Conservation (phyloP, 2,329 filamentous ascomycete species). For the Fusarium penzigii region DNA sequence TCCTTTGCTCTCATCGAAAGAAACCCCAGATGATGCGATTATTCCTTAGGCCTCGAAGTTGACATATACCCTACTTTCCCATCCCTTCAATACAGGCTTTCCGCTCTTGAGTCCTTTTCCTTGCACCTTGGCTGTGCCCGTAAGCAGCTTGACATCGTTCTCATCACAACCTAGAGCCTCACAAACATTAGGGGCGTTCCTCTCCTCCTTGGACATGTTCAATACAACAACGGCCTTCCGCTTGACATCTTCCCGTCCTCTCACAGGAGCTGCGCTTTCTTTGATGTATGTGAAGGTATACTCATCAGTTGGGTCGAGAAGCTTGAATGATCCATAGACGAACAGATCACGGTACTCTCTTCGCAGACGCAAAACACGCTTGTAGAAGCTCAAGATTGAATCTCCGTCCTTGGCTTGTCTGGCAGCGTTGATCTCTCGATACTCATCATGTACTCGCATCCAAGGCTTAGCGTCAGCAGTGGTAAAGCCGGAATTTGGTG, state of each 20-base stretch:
- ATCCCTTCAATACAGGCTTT: conserved; percentile 3
- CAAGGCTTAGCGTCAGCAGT: conserved; percentile 50
- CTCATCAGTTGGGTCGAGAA: conserved; percentile 52
- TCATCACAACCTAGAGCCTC: conserved; percentile 19
- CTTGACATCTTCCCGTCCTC: conserved; percentile 15
- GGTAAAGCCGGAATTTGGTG: conserved; percentile 63
- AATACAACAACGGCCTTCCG: conserved; percentile 42
- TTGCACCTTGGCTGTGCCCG: conserved; percentile 21
- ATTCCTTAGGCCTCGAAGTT: conserved; percentile 9
- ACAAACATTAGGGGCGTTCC: conserved; percentile 27
- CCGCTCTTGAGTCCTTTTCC: neutral
- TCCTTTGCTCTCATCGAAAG: too few relatives aligned
- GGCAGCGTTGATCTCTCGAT: conserved; percentile 56
- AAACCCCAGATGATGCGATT: too few relatives aligned
- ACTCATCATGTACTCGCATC: conserved; percentile 68
- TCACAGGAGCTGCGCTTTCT: conserved; percentile 23
- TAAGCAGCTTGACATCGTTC: conserved; percentile 24
- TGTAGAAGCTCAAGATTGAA: conserved; percentile 62
- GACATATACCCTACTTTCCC: conserved; percentile 24
- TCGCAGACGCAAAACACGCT: conserved; percentile 50
- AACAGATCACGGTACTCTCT: conserved; percentile 60
- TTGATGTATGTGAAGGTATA: conserved; percentile 59
- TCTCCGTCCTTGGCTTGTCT: conserved; percentile 45
- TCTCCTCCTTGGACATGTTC: conserved; percentile 46
- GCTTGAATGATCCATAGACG: conserved; percentile 60